Evolutionary conservation across 176 grass and related monocot species (phyloP).

Genomic region (Eragrostis curvula): DNA sequence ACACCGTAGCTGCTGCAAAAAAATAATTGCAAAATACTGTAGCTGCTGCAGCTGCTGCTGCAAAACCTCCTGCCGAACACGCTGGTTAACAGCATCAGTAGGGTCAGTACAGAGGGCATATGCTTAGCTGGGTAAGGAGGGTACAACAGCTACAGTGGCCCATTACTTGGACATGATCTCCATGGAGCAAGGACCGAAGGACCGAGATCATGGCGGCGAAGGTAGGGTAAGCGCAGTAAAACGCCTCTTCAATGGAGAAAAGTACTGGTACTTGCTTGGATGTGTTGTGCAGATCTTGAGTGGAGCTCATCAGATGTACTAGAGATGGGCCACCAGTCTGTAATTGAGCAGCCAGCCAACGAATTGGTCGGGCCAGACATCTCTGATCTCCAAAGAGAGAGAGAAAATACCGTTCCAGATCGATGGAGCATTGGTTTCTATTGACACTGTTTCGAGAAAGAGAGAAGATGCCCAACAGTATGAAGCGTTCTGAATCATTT

Average conservation of each 20-base stretch:
- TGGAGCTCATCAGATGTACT: too few relatives aligned
- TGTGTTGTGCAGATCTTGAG: neutral
- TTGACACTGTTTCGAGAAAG: neutral
- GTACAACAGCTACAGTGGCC: neutral
- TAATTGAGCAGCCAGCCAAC: neutral
- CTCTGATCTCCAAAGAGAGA: neutral
- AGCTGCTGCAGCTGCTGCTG: too few relatives aligned
- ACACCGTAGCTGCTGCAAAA: too few relatives aligned
- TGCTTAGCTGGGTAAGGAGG: neutral
- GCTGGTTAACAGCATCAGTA: too few relatives aligned
- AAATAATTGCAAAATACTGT: too few relatives aligned
- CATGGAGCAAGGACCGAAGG: neutral
- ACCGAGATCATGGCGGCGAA: neutral
- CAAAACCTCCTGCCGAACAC: too few relatives aligned
- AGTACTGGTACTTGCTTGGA: neutral
- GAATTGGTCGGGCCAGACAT: neutral
- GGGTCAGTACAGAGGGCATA: neutral
- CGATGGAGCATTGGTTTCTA: neutral
- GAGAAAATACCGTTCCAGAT: neutral
- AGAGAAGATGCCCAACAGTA: neutral
- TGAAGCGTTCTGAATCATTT: too few relatives aligned
- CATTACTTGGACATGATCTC: neutral
- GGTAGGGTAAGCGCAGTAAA: neutral
- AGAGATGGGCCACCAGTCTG: neutral
- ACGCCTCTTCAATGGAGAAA: neutral